Conservation (phyloP, 768 basidiomycete genomes). For the Steccherinum ochraceum region DNA sequence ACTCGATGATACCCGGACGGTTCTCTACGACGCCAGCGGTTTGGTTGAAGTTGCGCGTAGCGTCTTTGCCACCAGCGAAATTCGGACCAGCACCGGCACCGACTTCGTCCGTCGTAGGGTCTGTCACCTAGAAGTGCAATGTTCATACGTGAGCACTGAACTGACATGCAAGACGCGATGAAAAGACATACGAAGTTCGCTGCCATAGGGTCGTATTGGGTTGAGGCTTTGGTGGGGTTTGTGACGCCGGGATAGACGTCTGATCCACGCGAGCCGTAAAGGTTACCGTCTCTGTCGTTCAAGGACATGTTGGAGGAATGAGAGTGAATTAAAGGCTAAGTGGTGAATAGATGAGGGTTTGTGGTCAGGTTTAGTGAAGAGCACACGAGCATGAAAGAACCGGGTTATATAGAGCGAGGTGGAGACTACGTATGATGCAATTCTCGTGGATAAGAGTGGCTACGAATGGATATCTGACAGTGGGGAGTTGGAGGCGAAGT, state of each 20-base stretch:
- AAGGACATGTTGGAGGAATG: conserved; percentile 28
- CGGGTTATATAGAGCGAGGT: not conserved
- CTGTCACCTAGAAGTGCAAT: conserved; percentile 27
- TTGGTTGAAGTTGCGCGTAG: conserved; percentile 32
- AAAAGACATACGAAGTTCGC: conserved; percentile 37
- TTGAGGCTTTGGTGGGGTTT: conserved; percentile 36
- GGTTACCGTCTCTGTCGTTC: conserved; percentile 23
- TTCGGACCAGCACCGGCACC: conserved; percentile 36
- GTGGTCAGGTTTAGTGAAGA: not conserved
- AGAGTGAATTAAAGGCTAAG: not conserved
- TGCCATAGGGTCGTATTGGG: conserved; percentile 28
- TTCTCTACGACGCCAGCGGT: conserved; percentile 46
- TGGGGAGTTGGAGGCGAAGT: not conserved
- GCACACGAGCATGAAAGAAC: not conserved
- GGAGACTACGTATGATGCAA: too few relatives aligned
- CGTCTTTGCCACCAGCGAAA: conserved; percentile 35
- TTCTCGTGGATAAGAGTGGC: not conserved
- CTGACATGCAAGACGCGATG: not conserved
- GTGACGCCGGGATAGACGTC: conserved; percentile 37
- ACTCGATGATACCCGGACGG: conserved; percentile 51
- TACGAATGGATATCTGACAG: not conserved
- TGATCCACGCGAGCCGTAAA: conserved; percentile 25
- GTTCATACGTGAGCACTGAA: not conserved
- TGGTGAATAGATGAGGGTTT: not conserved
- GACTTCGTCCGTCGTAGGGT: conserved; percentile 31